These are phyloP conservation scores for Leishmania arabica DNA, from an alignment of 208 protist genomes.

Conservation along the genomic window DNA sequence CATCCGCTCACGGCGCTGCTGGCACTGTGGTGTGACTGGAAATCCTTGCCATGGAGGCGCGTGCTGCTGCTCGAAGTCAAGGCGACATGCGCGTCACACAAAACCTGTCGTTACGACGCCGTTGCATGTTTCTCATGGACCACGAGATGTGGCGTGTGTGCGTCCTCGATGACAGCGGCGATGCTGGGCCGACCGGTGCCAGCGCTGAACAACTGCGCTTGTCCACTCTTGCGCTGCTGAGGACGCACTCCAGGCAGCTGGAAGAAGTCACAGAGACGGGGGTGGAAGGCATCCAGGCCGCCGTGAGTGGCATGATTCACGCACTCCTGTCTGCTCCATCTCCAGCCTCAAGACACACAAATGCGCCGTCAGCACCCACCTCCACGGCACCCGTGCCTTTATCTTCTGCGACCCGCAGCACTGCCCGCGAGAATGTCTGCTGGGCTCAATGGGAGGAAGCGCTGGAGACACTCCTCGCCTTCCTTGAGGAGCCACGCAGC, in stretches of 20 bases:
- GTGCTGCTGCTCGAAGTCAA: neutral
- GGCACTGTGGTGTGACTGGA: too few relatives aligned
- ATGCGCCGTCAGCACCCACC: neutral
- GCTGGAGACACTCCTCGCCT: conserved; percentile 49
- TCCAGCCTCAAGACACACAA: neutral
- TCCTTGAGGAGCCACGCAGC: conserved; percentile 28
- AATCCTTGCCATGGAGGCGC: neutral
- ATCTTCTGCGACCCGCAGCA: neutral
- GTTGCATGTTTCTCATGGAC: conserved; percentile 73
- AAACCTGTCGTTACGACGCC: conserved; percentile 66
- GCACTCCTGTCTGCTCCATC: neutral
- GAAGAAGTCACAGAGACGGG: neutral
- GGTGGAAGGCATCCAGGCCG: neutral
- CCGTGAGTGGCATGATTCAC: neutral
- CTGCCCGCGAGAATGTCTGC: neutral
- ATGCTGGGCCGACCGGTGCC: neutral
- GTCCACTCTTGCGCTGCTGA: conserved; percentile 8
- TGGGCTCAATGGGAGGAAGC: conserved; percentile 43
- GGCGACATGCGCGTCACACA: conserved; percentile 21
- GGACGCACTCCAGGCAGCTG: neutral
- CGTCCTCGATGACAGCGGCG: neutral
- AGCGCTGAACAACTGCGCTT: conserved; percentile 1
- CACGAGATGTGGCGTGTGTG: conserved; percentile 26
- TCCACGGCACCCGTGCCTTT: neutral
- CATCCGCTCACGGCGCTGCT: neutral